These are phyloP conservation scores for Trichoderma parareesei DNA, from an alignment of 495 filamentous ascomycete genomes.

Conservation along the genomic window DNA sequence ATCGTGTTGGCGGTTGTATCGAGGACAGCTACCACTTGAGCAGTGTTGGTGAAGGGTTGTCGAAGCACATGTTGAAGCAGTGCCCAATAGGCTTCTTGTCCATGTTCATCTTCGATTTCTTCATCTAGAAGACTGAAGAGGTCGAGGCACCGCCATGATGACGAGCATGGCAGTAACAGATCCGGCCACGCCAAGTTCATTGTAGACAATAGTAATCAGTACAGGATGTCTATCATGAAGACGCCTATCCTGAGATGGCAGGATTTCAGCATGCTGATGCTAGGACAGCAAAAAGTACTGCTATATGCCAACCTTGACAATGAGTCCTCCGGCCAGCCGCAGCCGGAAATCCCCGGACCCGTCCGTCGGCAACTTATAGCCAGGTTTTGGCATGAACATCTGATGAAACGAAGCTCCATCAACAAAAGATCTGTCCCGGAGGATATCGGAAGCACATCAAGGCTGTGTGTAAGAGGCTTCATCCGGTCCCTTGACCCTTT, in stretches of 20 bases:
- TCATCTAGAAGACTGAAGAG: slow-evolving; percentile 20
- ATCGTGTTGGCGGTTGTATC: slow-evolving; percentile 24
- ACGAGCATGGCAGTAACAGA: slow-evolving; percentile 15
- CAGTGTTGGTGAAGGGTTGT: slow-evolving; percentile 36
- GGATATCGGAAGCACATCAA: too few relatives aligned
- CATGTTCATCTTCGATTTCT: slow-evolving; percentile 13
- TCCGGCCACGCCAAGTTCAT: neutral
- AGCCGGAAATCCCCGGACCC: neutral
- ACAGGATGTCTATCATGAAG: too few relatives aligned
- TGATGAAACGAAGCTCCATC: too few relatives aligned
- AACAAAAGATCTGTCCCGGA: too few relatives aligned
- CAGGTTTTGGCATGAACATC: neutral
- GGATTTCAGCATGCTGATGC: neutral
- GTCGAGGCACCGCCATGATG: slow-evolving; percentile 15
- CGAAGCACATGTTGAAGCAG: slow-evolving; percentile 41
- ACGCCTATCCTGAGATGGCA: neutral
- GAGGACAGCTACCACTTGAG: slow-evolving; percentile 34
- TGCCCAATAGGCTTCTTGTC: slow-evolving; percentile 18
- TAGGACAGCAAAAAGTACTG: neutral
- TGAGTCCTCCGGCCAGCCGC: neutral
- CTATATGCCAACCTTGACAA: neutral
- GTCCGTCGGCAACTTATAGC: neutral
- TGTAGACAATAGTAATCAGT: neutral
- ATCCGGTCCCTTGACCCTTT: neutral
- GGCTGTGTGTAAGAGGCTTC: neutral